Base-by-base conservation (phyloP, 2,329 filamentous ascomycete species). In the Decorospora gaudefroyi region DNA sequence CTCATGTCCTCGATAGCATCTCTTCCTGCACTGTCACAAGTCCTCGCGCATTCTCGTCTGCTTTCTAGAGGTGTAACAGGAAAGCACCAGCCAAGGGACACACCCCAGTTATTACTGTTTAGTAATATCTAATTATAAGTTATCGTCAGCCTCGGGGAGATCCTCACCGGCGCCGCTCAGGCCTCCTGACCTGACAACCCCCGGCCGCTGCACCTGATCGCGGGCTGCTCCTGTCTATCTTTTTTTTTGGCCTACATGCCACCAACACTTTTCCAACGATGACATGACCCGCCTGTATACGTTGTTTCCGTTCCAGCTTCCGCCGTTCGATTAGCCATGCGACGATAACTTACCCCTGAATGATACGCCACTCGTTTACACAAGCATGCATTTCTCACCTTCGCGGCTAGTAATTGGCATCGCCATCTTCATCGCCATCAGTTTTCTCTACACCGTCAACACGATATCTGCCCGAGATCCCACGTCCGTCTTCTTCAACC, bases 401-500 rank as follows among this genome's bases (percentile, higher is more conserved):
- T 33, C 55, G 16, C 61, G 62, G 47, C 43, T 59, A 11, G 21
- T 60, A 15, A 49, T 51, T 34, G 53, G 46, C 48, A 35, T 61
- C 22, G 42, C 50, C 31, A 38, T 45, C 35, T 51, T 61, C 18
- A 21, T 59, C 23, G 45, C 49, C 36, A 27, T 62, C 27, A 46
- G 51, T 21, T 42, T 56, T 22, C 25, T 64, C 13, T 62, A 63
- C 50, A 58, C 53, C 11, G 45, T 65, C 41, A 59, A 57, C 38
- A 50, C 55, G 16, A 45, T 57, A 40, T 60, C 59, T 10, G 53
- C 59, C 4, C 63, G 61, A 45, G 67, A 69, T 39, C 67, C 67
- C 1, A 70, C 67, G 5, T 69, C 66, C 19, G 25, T 65, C 29
- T 70, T 69, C 59, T 70, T 70, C 62, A 60, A 63, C 27, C 57